Percentiles rank a stretch among this genome's conserved stretches.
These are phyloP conservation scores for Pythium monospermum DNA, from an alignment of 352 stramenopile genomes.

Conservation along the genomic window DNA sequence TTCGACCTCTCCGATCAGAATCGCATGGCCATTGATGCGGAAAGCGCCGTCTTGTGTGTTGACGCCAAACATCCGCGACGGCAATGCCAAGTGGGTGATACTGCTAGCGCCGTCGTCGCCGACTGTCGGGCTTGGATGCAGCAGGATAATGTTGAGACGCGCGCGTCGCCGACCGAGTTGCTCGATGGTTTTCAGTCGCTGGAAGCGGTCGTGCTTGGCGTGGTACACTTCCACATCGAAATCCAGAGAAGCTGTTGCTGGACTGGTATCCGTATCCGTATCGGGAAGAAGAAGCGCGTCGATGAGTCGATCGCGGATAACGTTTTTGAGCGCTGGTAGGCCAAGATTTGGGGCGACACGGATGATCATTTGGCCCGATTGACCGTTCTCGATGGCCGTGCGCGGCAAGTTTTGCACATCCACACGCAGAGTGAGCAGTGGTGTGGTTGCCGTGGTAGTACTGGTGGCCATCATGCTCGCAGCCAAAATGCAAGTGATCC, in stretches of 20 bases:
- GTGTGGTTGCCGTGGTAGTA: not conserved
- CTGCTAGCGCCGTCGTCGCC: not conserved
- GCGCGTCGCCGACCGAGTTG: slow-evolving; percentile 15
- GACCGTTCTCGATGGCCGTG: not conserved
- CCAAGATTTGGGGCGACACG: not conserved
- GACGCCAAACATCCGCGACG: slow-evolving; percentile 50
- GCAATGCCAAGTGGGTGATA: slow-evolving; percentile 36
- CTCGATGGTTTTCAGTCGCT: not conserved
- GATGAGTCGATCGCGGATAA: not conserved
- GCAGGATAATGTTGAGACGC: slow-evolving; percentile 21
- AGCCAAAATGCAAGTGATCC: not conserved
- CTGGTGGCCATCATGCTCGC: not conserved
- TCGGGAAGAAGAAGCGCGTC: not conserved
- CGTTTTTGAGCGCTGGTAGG: slow-evolving; percentile 3
- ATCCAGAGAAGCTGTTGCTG: not conserved
- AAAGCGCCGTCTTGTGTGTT: slow-evolving; percentile 38
- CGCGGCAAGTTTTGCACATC: slow-evolving; percentile 21
- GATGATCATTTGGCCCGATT: slow-evolving; percentile 6
- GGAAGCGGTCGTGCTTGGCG: slow-evolving; percentile 4
- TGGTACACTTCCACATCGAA: slow-evolving; percentile 24
- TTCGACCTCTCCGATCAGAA: slow-evolving; percentile 59
- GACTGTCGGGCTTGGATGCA: not conserved
- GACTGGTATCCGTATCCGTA: not conserved
- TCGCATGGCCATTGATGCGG: slow-evolving; percentile 39
- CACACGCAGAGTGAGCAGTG: slow-evolving; percentile 7